phyloP scores from a whole-genome alignment of 495 filamentous ascomycete species.

The Cladorrhinum samala region DNA sequence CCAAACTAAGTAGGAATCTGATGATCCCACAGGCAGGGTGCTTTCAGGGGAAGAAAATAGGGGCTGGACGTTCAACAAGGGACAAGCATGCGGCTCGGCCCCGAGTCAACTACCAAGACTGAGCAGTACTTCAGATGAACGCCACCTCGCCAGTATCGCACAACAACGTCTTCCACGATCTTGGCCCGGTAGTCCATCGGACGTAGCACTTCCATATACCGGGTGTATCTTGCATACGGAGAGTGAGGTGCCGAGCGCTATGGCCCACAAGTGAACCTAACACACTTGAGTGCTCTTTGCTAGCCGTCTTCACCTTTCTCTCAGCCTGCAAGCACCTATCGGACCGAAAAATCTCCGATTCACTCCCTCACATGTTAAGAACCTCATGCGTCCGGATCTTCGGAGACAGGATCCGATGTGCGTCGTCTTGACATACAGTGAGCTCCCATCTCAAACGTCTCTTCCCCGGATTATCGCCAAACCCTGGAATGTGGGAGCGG shows the following conservation, averaged over 20 bases:
- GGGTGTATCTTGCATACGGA: conserved; percentile 7
- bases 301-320: not conserved
- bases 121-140: too few species aligned
- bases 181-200: conserved; percentile 1
- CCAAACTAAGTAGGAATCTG: too few species aligned
- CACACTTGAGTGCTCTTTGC: too few species aligned
- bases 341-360: conserved; percentile 7
- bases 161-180: not conserved
- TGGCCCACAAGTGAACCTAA: too few species aligned
- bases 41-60: too few species aligned
- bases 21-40: too few species aligned
- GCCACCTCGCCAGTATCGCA: too few species aligned
- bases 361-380: not conserved
- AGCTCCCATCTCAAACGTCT: not conserved
- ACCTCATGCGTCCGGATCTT: conserved; percentile 3
- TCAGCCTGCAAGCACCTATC: conserved; percentile 5
- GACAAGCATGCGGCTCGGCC: too few species aligned
- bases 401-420: not conserved
- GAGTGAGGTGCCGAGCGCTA: conserved; percentile 6
- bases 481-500: too few species aligned
- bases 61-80: too few species aligned
- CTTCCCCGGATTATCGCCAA: not conserved
- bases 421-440: not conserved
- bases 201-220: conserved; percentile 2
- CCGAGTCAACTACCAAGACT: too few species aligned